Evolutionary conservation across 164 flowering plant genomes (phyloP).

Genomic region (Tetracentron sinense): DNA sequence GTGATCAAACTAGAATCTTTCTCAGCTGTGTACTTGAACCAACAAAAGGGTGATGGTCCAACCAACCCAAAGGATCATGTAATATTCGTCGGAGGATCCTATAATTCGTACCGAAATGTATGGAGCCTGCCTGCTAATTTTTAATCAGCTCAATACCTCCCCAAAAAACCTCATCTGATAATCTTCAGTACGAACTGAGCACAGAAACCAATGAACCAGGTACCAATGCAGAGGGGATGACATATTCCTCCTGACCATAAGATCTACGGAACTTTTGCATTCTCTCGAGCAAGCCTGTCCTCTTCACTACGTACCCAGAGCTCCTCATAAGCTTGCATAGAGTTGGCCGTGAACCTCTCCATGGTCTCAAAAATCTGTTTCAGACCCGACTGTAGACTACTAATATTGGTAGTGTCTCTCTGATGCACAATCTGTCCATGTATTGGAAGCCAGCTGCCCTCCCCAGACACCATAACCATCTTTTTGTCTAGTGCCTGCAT

Average conservation of each 20-base stretch:
- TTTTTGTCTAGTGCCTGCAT: constrained; percentile 75
- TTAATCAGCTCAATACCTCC: constrained; percentile 1
- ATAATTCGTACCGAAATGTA: too few species aligned
- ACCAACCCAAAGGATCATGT: too few species aligned
- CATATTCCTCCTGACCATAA: too few species aligned
- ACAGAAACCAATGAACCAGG: not conserved
- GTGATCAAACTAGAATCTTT: too few species aligned
- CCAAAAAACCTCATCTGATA: not conserved
- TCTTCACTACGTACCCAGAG: constrained; percentile 63
- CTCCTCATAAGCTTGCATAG: constrained; percentile 63
- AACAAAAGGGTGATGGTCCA: too few species aligned
- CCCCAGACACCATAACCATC: constrained; percentile 45
- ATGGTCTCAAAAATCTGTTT: constrained; percentile 70
- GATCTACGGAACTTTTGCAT: constrained; percentile 32
- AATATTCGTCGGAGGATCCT: too few species aligned
- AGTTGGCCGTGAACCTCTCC: constrained; percentile 62
- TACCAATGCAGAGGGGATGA: not conserved
- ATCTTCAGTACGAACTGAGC: not conserved
- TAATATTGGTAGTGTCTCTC: constrained; percentile 36
- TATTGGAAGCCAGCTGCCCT: constrained; percentile 29
- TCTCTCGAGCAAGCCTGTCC: constrained; percentile 35
- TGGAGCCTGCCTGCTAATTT: too few species aligned
- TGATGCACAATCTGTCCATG: constrained; percentile 45
- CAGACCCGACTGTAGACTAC: constrained; percentile 55
- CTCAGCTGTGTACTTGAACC: too few species aligned